Evolutionary conservation across 345 rosid genomes (phyloP).

Genomic region (Linum trigynum): DNA sequence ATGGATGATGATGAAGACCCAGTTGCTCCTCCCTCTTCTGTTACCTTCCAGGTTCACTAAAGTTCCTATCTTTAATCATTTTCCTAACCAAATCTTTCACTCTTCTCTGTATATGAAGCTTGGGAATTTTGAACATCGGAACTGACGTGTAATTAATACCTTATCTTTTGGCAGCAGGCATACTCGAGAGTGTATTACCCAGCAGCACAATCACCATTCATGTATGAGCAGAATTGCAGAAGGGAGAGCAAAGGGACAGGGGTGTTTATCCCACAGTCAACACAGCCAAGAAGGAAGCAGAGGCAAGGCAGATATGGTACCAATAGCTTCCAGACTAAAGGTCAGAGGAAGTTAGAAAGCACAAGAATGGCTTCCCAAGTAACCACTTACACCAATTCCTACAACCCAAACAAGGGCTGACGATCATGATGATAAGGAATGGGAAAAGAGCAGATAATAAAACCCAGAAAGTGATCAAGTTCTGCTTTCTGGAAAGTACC

Average conservation of each 20-base stretch:
- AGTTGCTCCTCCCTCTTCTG: slow-evolving; percentile 40
- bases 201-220: slow-evolving; percentile 33
- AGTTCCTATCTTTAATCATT: neutral
- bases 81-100: no score
- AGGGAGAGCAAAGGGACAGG: slow-evolving; percentile 88
- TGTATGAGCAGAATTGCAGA: slow-evolving; percentile 35
- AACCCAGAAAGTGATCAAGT: neutral
- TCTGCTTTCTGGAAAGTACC: neutral
- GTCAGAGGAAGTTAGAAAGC: slow-evolving; percentile 28
- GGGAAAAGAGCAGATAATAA: neutral
- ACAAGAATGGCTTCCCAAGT: slow-evolving; percentile 23
- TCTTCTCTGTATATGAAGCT: no score
- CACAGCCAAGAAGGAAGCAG: slow-evolving; percentile 60
- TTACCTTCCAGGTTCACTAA: slow-evolving; percentile 58
- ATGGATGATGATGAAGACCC: slow-evolving; percentile 75
- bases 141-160: no score
- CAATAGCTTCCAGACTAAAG: slow-evolving; percentile 30
- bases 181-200: slow-evolving; percentile 36
- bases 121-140: no score
- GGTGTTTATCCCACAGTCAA: slow-evolving; percentile 67
- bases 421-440: neutral
- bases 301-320: slow-evolving; percentile 47
- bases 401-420: slow-evolving; percentile 33
- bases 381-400: slow-evolving; percentile 20
- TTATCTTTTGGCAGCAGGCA: slow-evolving; percentile 23